Base-by-base conservation (phyloP, 202 grass and related monocot genomes). In the Carex arenaria region DNA sequence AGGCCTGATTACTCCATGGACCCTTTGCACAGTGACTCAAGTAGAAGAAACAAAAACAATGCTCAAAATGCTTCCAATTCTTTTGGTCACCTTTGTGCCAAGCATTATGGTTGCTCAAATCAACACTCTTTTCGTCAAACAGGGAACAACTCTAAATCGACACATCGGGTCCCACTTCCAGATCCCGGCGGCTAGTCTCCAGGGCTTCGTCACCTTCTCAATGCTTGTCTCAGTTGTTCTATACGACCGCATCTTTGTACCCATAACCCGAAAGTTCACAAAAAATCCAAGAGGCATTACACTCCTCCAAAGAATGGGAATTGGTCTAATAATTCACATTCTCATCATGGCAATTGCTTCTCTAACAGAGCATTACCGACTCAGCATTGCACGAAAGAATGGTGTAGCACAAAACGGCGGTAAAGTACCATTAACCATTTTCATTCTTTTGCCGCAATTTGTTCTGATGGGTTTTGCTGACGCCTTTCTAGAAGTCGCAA, bases 31-130 rank as follows among this genome's bases (percentile, higher is more conserved):
- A 71, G 95, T 95, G 53, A 98, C 95, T 51, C 86, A 95, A 83
- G 91, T 95, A 59, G 95, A 98, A 88, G 90, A 95, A 90, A 98
- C 95, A 31, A 98, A 98, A 79, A 75, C 65, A 85, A 98, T 98
- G 65, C 83, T 98, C 5, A 91, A 93, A 79, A 93, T 98, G 95
- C 88, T 98, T 0, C 95, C 95, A 7, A 84, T 98, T 64, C 86
- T 98, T n/a, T 61, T 73, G 8, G 78, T 90, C 28, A 93, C 93
- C 10, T 87, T 98, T 84, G 82, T 98, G 32, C 92, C 95, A 7
- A 84, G 85, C 71, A 89, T 86, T 9, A 90, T 89, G 89, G 22
- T 87, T 19, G 95, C 95, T 52, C 95, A 95, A 85, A 78, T 83
- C 84, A 90, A 93, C 82, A 98, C 95, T 38, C 84, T 98, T 76